Evolutionary conservation across 2,329 filamentous ascomycete genomes (phyloP), one percentile per base, ranked within the genome.

Genomic region (Aspergillus pseudotamarii): DNA sequence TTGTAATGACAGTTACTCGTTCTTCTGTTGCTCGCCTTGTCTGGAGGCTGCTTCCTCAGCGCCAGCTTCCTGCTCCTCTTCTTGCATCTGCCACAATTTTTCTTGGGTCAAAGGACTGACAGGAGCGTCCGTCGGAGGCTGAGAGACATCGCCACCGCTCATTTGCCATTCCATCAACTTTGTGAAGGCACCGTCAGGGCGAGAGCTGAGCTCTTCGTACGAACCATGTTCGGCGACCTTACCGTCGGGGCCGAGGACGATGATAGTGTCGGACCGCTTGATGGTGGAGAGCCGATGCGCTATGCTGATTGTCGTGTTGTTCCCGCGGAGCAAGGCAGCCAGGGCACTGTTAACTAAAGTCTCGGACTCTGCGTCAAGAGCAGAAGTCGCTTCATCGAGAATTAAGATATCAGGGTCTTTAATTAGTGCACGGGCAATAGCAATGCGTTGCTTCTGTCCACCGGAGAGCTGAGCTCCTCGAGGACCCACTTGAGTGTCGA

Each of bases 161-260:
- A 98, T 91, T 80, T 99, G 95, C 94, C 94, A 98, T 79, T 98
- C 94, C 95, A 99, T 99, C 59, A 99, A 83, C 80, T 91, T 95
- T 71, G 89, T 94, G 75, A 99, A 99, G 2, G 94, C 93, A 58
- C 94, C 96, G 11, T 90, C 82, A 19, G 86, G 85, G 64, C 92
- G 88, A 6, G 86, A 83, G 58, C 89, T 91, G 26, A 99, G 85
- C 67, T 93, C 86, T 28, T 85, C 81, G 76, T 96, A 99, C 62
- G 90, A 91, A 61, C 95, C 95, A 67, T 91, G 91, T 77, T 99
- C 94, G 3, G 94, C 95, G 4, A 99, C 94, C 63, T 86, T 90
- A 66, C 95, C 96, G 72, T 97, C 90, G 61, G 85, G 88, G 64
- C 91, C 91, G 45, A 99, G 89, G 34, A 97, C 94, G 70, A 99